Evolutionary conservation across 495 filamentous ascomycete species (phyloP), one percentile per base, ranked within the genome.

Genomic region (Xeromyces bisporus): DNA sequence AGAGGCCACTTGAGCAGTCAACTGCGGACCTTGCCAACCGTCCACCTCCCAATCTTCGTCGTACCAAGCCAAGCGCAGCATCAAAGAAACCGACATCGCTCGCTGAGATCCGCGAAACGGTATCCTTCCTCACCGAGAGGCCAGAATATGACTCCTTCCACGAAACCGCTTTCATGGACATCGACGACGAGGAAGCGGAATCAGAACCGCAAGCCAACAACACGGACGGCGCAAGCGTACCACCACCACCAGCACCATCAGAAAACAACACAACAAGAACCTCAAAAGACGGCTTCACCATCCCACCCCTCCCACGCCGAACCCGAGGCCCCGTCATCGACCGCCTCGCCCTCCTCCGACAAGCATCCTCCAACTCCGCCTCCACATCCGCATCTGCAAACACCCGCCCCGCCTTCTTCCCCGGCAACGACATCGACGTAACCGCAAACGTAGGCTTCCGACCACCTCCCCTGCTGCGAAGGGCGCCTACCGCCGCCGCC

Each of bases 81-180:
- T 60, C 58, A 31, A 75, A 69, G 53, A 73, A 63, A 51, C 81
- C 72, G 11, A 58, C 73, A 5, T 74, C 71, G n/a, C 53, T 89
- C 8, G 64, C 68, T 20, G 82, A 91, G 40, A 76, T 93, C 47
- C 71, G 80, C 24, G 69, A 83, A 38, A 78, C 78, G 0, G 53
- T 92, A 1, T 85, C 79, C 23, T 78, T 77, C 53, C 64, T 93
- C 6, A 75, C 87, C 14, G 85, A 89, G 34, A 75, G 80, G 25
- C 74, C 68, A 1, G 68, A 75, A 32, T 65, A 71, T 10, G 60
- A 64, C 33, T 64, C 58, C 2, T 63, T 61, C 48, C 51, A 53
- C 24, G 55, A 62, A 16, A 58, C 60, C 32, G 50, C 55, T 2
- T 55, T 58, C 1, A 36, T 59, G 15, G 54, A 64, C 5, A 46